Conservation (phyloP, 805 yeast species). For the Lachancea mirantina region DNA sequence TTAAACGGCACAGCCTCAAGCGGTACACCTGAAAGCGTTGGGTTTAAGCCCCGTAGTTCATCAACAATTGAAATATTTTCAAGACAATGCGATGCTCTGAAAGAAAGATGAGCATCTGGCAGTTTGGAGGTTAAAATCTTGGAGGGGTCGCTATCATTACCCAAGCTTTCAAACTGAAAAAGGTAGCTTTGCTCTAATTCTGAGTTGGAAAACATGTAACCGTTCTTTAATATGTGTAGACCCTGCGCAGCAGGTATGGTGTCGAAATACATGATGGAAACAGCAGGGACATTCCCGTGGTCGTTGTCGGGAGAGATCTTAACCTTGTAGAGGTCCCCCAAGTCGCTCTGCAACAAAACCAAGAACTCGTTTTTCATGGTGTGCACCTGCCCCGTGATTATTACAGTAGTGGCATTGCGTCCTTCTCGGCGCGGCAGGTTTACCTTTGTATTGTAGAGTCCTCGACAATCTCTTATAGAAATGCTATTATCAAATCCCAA, state of each 20-base stretch:
- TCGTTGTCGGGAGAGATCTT: constrained; percentile 41
- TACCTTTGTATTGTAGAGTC: constrained; percentile 33
- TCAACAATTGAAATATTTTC: constrained; percentile 57
- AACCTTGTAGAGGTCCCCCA: constrained; percentile 73
- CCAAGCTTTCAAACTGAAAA: constrained; percentile 76
- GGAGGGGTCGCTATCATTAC: constrained; percentile 43
- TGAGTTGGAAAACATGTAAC: constrained; percentile 63
- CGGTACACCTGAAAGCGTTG: constrained; percentile 41
- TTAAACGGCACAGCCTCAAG: constrained; percentile 21
- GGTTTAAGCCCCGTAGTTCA: constrained; percentile 39
- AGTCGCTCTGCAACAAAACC: constrained; percentile 57
- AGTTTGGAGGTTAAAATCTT: constrained; percentile 26
- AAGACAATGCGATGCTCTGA: constrained; percentile 32
- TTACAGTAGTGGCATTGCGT: constrained; percentile 24
- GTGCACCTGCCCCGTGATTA: constrained; percentile 59
- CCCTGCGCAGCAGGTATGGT: constrained; percentile 54
- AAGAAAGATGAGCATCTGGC: constrained; percentile 27
- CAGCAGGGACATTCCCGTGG: constrained; percentile 30
- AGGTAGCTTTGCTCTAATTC: constrained; percentile 56
- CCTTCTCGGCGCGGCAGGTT: constrained; percentile 48
- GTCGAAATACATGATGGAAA: constrained; percentile 67
- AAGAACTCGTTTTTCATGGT: constrained; percentile 56
- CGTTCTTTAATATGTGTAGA: constrained; percentile 61
- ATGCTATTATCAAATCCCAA: constrained; percentile 53
- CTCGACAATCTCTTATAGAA: constrained; percentile 41